Evolutionary conservation across 2,329 filamentous ascomycete species (phyloP), one percentile per base, ranked within the genome.

Genomic region (Colletotrichum incanum): DNA sequence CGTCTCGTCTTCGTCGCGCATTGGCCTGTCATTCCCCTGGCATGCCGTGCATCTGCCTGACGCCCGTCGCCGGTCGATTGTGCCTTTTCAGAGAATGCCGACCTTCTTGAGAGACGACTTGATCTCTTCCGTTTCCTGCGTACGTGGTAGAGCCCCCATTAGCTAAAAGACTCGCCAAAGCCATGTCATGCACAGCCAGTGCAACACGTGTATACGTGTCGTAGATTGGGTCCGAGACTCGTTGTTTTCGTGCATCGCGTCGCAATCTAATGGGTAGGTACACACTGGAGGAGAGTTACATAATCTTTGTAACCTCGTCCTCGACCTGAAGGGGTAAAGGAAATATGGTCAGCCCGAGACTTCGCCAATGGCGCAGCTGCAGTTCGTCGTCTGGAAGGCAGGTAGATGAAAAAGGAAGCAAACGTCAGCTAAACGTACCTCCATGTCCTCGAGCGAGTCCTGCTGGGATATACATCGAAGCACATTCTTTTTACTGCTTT

Each of bases 401-500:
- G 43, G 47, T 18, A 52, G 12, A 52, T 47, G 18, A 49, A 59
- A 18, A 45, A 37, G 41, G 47, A 63, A 28, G n/a, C 49, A 41
- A 50, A 37, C 58, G 49, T 41, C 41, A 52, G 41, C 41, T 23
- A 67, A 65, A 92, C 94, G 91, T 85, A 99, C 96, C 94, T 99
- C 96, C 92, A 98, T 98, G 80, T 99, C 96, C 86, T 99, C 96
- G 68, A 99, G 88, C 73, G 95, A 97, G 84, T 99, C 96, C 84
- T 99, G 96, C 81, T 98, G 96, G 69, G 94, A 94, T 80, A 99
- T 99, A 80, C 96, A 98, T 74, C 96, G 89, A 75, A 99, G 85
- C 50, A 99, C 95, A 80, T 98, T 98, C 91, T 99, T 99, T 87
- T 98, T 99, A 84, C 96, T 98, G 84, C 95, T 98, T 86, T 99